Base-by-base conservation (phyloP, 345 rosid genomes). In the Pseudoturritis turrita region DNA sequence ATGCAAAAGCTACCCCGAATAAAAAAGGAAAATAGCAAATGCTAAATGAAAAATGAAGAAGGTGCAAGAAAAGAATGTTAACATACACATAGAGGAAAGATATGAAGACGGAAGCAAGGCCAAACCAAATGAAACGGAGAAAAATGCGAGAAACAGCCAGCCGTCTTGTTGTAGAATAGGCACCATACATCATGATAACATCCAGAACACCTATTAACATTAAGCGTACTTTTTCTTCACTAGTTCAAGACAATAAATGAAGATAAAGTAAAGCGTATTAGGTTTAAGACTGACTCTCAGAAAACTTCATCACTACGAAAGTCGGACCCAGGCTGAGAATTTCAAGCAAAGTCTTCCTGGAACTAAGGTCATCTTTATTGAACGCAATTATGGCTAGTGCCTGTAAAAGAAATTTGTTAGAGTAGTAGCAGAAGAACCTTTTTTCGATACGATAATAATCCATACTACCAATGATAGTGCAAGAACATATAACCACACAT, bases 271-370 rank as follows among this genome's bases (percentile, higher is more conserved):
- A 33, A 40, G 33, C 11, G 37, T 33, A 37, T 66, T 60, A 31
- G 31, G 49, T 29, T 47, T 31, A 50, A 61, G 70, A 65, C 95
- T 51, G 82, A 94, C 99, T 95, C 82, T 88, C 89, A 67, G 81
- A 55, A 73, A 89, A 95, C 79, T 95, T 95, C 99, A 95, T 95
- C 77, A 89, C 88, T 13, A 89, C 86, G 71, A 86, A 95, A 37
- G 99, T 95, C 33, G 99, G 99, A 43, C 99, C 99, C 64, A 95
- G 86, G 80, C 99, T 95, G 55, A 95, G 87, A 70, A 91, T 56
- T 82, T 83, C 88, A 72, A 81, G 82, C 33, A 87, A 29, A 37
- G 91, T 88, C 79, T 83, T 84, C 66, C 67, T 75, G 28, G 89
- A 77, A 68, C 80, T 67, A 62, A 91, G 74, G 21, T 52, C n/a